These are phyloP conservation scores for Tetrapyrgos nigripes DNA, from an alignment of 1,284 basidiomycete species.

Conservation along the genomic window DNA sequence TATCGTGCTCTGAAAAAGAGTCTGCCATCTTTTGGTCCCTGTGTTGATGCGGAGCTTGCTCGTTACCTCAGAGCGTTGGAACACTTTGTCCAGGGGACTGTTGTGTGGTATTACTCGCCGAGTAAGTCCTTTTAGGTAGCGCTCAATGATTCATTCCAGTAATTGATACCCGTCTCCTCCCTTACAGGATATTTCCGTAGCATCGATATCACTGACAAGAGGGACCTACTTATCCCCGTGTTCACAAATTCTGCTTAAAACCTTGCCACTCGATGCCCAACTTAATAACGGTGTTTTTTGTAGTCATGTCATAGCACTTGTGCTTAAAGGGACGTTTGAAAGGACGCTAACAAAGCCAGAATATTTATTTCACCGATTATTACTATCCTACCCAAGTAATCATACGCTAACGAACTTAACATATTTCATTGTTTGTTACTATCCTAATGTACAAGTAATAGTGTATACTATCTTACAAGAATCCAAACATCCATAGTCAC, in stretches of 20 bases:
- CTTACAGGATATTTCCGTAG: background rate
- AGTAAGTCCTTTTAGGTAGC: slow-evolving; percentile 21
- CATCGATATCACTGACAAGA: background rate
- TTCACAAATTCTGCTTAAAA: background rate
- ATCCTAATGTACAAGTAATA: too few species aligned
- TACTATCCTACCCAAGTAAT: too few species aligned
- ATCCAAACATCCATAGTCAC: too few species aligned
- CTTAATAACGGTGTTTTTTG: too few species aligned
- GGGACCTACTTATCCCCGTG: background rate
- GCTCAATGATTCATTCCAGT: background rate
- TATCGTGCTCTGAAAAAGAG: slow-evolving; percentile 43
- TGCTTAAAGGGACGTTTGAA: too few species aligned
- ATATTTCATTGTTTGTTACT: too few species aligned
- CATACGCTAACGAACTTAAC: too few species aligned
- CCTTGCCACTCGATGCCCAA: too few species aligned
- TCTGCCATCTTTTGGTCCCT: slow-evolving; percentile 49
- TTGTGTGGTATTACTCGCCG: slow-evolving; percentile 51
- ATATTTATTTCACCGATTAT: too few species aligned
- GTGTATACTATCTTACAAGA: too few species aligned
- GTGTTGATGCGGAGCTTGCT: slow-evolving; percentile 45
- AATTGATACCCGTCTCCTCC: background rate
- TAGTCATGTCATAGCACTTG: too few species aligned
- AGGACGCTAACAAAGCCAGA: too few species aligned
- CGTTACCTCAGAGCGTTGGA: slow-evolving; percentile 48
- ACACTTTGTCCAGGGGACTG: slow-evolving; percentile 54